These are phyloP conservation scores for Globisporangium paddicum DNA, from an alignment of 352 stramenopile genomes.

Conservation along the genomic window DNA sequence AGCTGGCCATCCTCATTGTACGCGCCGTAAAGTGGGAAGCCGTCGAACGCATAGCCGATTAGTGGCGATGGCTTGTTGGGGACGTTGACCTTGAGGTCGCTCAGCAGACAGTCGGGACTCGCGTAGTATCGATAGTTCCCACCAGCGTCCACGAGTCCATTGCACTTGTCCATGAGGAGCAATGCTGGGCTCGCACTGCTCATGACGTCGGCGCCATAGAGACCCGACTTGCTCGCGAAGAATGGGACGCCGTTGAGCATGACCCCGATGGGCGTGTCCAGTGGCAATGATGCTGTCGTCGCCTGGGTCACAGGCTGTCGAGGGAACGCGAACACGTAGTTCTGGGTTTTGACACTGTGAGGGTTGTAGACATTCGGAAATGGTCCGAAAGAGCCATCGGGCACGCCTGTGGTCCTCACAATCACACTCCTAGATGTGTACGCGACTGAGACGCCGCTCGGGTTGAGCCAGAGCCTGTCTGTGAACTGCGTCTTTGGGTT, in stretches of 20 bases:
- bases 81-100: constrained; percentile 26
- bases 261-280: constrained; percentile 48
- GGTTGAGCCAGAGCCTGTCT: constrained; percentile 49
- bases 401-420: constrained; percentile 55
- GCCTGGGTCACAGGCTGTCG: constrained; percentile 26
- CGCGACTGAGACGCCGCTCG: constrained; percentile 32
- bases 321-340: constrained; percentile 66
- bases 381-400: constrained; percentile 38
- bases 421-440: constrained; percentile 51
- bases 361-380: constrained; percentile 70
- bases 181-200: constrained; percentile 29
- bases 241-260: constrained; percentile 76
- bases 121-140: constrained; percentile 76
- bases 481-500: constrained; percentile 19
- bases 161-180: constrained; percentile 61
- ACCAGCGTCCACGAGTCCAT: constrained; percentile 52
- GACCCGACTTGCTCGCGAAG: constrained; percentile 31
- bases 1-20: constrained; percentile 40
- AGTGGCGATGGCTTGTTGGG: constrained; percentile 38
- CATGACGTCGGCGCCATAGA: constrained; percentile 43
- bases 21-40: constrained; percentile 68
- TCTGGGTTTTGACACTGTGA: constrained; percentile 35
- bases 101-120: constrained; percentile 58
- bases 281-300: constrained; percentile 24
- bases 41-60: constrained; percentile 70